These are phyloP conservation scores for Trichoderma koningii DNA, from an alignment of 2,329 filamentous ascomycete genomes.

Conservation along the genomic window DNA sequence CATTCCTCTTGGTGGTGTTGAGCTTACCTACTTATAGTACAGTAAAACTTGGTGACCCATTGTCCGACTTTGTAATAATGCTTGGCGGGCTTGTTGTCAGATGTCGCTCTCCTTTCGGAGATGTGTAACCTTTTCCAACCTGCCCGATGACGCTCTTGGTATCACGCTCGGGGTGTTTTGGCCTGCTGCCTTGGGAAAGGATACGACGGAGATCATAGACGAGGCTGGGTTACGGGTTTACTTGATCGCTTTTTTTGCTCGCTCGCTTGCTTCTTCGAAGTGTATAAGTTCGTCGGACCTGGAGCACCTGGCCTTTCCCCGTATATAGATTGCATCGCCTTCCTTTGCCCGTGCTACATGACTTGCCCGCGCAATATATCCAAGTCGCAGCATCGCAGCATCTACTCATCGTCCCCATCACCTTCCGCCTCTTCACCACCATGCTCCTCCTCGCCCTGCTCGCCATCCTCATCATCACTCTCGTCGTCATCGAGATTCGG, in stretches of 20 bases:
- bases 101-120: not conserved
- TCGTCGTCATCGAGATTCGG: constrained; percentile 49
- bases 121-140: not conserved
- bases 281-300: not conserved
- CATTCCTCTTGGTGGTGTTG: not conserved
- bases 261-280: not conserved
- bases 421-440: constrained; percentile 7
- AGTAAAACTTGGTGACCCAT: not conserved
- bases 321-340: not conserved
- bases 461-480: constrained; percentile 41
- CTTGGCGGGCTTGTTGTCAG: not conserved
- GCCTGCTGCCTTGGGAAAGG: not conserved
- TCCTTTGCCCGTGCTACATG: not conserved
- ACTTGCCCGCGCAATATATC: not conserved
- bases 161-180: not conserved
- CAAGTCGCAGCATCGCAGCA: not conserved
- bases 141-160: not conserved
- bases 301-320: not conserved
- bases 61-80: not conserved
- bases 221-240: not conserved
- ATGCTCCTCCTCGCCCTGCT: constrained; percentile 28
- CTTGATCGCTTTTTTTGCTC: not conserved
- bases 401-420: not conserved
- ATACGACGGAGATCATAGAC: not conserved
- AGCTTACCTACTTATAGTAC: not conserved